Base-by-base conservation (phyloP, 2,329 filamentous ascomycete genomes). In the Arthroderma sp. region DNA sequence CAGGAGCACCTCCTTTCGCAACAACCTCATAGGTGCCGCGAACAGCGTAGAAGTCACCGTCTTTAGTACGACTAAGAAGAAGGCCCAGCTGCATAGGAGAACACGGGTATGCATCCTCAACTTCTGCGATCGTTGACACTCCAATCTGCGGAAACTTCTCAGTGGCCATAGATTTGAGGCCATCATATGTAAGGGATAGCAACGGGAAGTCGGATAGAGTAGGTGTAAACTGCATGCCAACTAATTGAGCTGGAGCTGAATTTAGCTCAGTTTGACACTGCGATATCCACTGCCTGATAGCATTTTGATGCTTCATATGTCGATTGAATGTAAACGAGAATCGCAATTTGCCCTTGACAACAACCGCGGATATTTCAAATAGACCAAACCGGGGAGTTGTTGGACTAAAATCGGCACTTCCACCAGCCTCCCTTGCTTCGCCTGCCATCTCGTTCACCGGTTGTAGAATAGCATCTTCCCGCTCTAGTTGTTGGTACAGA, bases 261-360 rank as follows among this genome's bases (percentile, higher is more conserved):
- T 46, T 49, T 7, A 71, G 52, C 0, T 57, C 59, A 1, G 56
- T 50, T 42, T 60, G 58, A 49, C 63, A 72, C 36, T 60, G 53
- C 1, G 57, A 49, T 3, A 71, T 60, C 70, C 69, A 73, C 15
- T 59, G 47, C 7, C 57, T 53, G 32, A 74, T 67, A 1, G 58
- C 55, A 1, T 55, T 49, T 45, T 69, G 63, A 46, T 70, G 67
- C 8, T 56, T 57, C 66, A 72, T 72, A 31, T 65, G 53, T 5
- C 61, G 55, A 49, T 73, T 73, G 56, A 68, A 72, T 0, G 67
- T 68, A 50, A 73, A 73, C 0, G 67, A 66, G 15, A 73, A 62
- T 31, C 67, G 66, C 15, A 74, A 57, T 10, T 58, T 58, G 0
- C 67, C 69, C 38, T 68, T 62, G 15, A 67, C 61, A 5, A 74